These are phyloP conservation scores for Mycena belliarum DNA, from an alignment of 768 basidiomycete species.

Conservation along the genomic window DNA sequence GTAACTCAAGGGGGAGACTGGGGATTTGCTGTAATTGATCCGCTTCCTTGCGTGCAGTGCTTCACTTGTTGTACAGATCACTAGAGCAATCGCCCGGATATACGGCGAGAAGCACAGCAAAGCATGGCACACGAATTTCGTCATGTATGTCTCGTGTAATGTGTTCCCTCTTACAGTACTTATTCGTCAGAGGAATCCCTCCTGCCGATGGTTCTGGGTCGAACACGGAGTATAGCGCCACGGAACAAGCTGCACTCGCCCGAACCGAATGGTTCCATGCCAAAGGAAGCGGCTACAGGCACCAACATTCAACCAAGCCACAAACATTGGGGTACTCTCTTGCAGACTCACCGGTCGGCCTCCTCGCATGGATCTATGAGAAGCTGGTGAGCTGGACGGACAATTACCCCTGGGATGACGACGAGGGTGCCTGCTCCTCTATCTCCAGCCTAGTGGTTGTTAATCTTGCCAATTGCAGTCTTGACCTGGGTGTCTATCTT, in stretches of 20 bases:
- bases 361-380: slow-evolving; percentile 25
- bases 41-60: too few species aligned
- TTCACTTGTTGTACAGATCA: not conserved
- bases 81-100: slow-evolving; percentile 28
- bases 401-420: slow-evolving; percentile 44
- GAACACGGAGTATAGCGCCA: too few species aligned
- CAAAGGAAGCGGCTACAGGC: slow-evolving; percentile 30
- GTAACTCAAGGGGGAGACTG: slow-evolving; percentile 46
- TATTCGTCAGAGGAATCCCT: too few species aligned
- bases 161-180: slow-evolving; percentile 22
- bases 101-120: slow-evolving; percentile 39
- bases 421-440: slow-evolving; percentile 41
- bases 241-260: too few species aligned
- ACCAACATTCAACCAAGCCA: slow-evolving; percentile 34
- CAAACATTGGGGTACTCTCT: slow-evolving; percentile 45
- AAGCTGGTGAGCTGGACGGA: slow-evolving; percentile 41
- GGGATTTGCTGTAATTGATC: slow-evolving; percentile 35
- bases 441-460: too few species aligned
- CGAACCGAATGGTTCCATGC: slow-evolving; percentile 21
- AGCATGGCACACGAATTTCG: slow-evolving; percentile 44
- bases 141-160: too few species aligned
- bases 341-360: slow-evolving; percentile 48
- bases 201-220: too few species aligned
- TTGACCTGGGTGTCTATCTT: slow-evolving; percentile 30
- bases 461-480: too few species aligned